A percentile compares a stretch with the other conserved stretches of the same genome.
These are phyloP conservation scores for Oryza officinalis DNA, from an alignment of 176 grass and related monocot genomes.

Conservation along the genomic window DNA sequence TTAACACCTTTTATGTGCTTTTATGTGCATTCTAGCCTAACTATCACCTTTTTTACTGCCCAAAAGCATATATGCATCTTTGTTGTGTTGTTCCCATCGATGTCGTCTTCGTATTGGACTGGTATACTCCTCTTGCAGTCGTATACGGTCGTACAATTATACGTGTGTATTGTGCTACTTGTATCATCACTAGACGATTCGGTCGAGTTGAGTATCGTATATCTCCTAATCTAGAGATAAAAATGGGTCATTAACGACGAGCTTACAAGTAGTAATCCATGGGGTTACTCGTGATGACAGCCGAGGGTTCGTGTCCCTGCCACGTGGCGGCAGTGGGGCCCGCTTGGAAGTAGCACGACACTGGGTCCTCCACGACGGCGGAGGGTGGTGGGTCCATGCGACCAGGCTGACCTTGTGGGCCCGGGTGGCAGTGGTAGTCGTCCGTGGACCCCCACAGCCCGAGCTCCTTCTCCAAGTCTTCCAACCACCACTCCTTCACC, in stretches of 20 bases:
- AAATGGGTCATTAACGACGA: not conserved
- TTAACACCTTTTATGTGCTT: not conserved
- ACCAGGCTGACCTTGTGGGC: not conserved
- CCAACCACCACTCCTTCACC: conserved; percentile 55
- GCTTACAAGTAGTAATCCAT: not conserved
- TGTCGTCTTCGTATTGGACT: conserved; percentile 26
- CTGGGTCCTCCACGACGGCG: conserved; percentile 34
- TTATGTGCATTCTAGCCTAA: conserved; percentile 56
- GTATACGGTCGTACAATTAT: conserved; percentile 31
- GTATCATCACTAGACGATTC: not conserved
- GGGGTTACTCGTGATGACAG: not conserved
- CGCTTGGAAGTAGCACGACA: conserved; percentile 44
- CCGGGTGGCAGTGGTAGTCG: conserved; percentile 35
- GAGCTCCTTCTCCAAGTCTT: conserved; percentile 70
- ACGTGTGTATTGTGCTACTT: not conserved
- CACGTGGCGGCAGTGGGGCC: not conserved
- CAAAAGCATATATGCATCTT: not conserved
- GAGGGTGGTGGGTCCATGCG: conserved; percentile 36
- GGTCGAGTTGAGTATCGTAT: not conserved
- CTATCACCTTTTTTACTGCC: conserved; percentile 6
- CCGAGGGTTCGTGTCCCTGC: not conserved
- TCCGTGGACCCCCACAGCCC: conserved; percentile 63
- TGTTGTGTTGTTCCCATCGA: not conserved
- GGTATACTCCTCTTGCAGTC: conserved; percentile 10
- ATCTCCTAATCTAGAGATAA: conserved; percentile 28